These are phyloP conservation scores for Betula pendula DNA, from an alignment of 306 rosid species.

Conservation along the genomic window DNA sequence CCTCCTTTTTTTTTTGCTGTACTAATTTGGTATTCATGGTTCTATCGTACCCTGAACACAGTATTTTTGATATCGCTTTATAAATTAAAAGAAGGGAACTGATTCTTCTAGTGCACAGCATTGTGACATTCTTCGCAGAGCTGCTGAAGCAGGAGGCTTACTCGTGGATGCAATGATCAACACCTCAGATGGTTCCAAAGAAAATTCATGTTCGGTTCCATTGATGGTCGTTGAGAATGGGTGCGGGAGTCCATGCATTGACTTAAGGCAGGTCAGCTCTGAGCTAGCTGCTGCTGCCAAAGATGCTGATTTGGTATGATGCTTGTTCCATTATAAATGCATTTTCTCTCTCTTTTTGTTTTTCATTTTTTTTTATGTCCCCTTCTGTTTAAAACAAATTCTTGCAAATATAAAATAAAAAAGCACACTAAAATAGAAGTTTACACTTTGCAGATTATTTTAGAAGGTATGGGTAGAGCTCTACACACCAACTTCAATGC, in stretches of 20 bases:
- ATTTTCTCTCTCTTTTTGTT: background rate
- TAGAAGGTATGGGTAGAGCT: constrained; percentile 99
- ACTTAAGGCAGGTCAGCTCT: constrained; percentile 98
- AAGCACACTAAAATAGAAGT: constrained; percentile 23
- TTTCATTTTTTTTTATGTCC: background rate
- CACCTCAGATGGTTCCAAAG: constrained; percentile 52
- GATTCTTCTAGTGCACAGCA: constrained; percentile 60
- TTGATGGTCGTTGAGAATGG: constrained; percentile 97
- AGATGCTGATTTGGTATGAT: constrained; percentile 87
- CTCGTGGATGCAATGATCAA: constrained; percentile 93
- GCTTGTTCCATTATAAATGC: constrained; percentile 2
- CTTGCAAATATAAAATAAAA: background rate
- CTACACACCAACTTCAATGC: constrained; percentile 95
- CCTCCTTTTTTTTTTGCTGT: background rate
- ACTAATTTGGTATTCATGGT: constrained; percentile 13
- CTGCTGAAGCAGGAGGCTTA: constrained; percentile 95
- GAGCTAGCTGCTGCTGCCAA: constrained; percentile 93
- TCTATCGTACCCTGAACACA: background rate
- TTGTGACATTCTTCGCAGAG: constrained; percentile 90
- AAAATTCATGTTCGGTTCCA: constrained; percentile 56
- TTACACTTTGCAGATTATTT: constrained; percentile 64
- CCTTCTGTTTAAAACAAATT: background rate
- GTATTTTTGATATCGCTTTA: background rate
- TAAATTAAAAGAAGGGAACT: constrained; percentile 23
- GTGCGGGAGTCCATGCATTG: constrained; percentile 96